Percentiles rank a stretch among this genome's conserved stretches.
Conservation (phyloP, 192 early-diverging fungal species). For the Mortierella hygrophila region DNA sequence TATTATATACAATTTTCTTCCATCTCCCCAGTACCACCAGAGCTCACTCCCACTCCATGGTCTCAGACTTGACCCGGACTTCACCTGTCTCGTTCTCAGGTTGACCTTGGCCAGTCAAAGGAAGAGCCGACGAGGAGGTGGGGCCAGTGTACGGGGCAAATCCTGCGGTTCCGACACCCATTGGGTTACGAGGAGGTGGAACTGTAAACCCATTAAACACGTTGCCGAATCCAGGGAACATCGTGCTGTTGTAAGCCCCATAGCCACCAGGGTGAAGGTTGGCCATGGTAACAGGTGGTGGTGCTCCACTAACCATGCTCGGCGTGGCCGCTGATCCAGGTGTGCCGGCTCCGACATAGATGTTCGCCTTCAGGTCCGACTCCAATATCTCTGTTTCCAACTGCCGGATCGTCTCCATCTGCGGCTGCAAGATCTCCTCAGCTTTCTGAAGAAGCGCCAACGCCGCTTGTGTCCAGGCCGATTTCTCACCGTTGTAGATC, state of each 20-base stretch:
- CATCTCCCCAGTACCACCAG: background rate
- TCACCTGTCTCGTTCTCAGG: conserved; percentile 1
- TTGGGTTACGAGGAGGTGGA: background rate
- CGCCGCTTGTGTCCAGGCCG: conserved; percentile 62
- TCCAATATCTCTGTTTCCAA: conserved; percentile 50
- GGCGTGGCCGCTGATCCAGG: background rate
- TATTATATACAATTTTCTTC: background rate
- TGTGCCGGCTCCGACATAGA: conserved; percentile 10
- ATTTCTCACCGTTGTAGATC: conserved; percentile 64
- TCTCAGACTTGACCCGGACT: conserved; percentile 27
- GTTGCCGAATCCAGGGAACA: conserved; percentile 43
- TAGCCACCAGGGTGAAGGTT: conserved; percentile 47
- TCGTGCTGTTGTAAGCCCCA: conserved; percentile 31
- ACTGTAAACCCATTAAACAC: conserved; percentile 24
- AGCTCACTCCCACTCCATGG: conserved; percentile 27
- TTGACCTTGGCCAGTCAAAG: background rate
- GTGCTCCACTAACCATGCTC: background rate
- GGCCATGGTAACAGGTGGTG: conserved; percentile 11
- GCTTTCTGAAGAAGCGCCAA: conserved; percentile 53
- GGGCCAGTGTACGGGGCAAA: background rate
- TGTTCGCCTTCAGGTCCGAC: conserved; percentile 40
- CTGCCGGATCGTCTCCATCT: conserved; percentile 42
- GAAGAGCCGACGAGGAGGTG: background rate
- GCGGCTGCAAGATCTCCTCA: conserved; percentile 43
- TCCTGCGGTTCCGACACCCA: background rate